phyloP scores from a whole-genome alignment of 164 flowering plant genomes.

The Houttuynia cordata region DNA sequence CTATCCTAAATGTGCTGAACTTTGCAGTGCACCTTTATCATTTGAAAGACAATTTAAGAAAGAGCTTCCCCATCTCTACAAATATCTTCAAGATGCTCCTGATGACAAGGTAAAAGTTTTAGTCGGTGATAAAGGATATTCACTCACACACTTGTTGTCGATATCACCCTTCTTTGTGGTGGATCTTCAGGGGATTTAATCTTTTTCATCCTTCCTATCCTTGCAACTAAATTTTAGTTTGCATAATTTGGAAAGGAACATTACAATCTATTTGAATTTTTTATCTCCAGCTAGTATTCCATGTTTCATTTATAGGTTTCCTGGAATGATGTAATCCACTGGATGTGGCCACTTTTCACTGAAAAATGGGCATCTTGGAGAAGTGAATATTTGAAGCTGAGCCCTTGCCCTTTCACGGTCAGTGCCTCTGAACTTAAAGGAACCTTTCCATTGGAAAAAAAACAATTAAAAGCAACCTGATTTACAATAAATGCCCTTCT shows the following conservation, averaged over 20 bases:
- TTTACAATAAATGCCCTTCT: not conserved
- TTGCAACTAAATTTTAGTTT: too few species aligned
- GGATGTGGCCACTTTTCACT: conserved; percentile 99
- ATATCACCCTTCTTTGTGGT: too few species aligned
- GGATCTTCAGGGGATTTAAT: too few species aligned
- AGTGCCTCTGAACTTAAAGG: conserved; percentile 8
- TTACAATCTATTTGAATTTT: too few species aligned
- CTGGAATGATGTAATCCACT: conserved; percentile 86
- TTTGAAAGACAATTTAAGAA: conserved; percentile 55
- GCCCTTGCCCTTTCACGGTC: conserved; percentile 72
- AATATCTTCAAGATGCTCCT: conserved; percentile 66
- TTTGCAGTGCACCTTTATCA: conserved; percentile 73
- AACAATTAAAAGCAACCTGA: too few species aligned
- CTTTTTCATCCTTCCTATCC: too few species aligned
- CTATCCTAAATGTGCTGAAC: not conserved
- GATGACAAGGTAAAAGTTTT: conserved; percentile 26
- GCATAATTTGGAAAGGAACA: too few species aligned
- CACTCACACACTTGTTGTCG: too few species aligned
- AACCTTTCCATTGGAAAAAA: too few species aligned
- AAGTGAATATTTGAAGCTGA: conserved; percentile 45
- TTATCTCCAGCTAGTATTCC: too few species aligned
- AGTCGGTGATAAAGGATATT: not conserved
- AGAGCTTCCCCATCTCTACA: conserved; percentile 57
- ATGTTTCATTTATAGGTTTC: conserved; percentile 32
- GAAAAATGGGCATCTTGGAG: conserved; percentile 90